These are phyloP conservation scores for Scutellaria minor DNA, from an alignment of 257 asterid species.

Conservation along the genomic window DNA sequence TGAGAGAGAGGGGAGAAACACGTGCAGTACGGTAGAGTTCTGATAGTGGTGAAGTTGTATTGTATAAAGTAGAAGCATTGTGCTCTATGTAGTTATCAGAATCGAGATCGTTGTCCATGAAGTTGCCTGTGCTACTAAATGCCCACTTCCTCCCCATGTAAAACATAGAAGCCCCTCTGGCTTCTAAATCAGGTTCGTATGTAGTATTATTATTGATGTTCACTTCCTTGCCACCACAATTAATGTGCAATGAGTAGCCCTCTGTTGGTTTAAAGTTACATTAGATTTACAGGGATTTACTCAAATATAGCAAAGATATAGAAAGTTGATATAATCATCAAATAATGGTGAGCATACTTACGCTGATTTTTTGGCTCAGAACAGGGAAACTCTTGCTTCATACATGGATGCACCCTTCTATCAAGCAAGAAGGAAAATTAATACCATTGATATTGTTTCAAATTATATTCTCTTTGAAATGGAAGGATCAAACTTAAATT, in stretches of 20 bases:
- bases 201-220: constrained; percentile 31
- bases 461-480: constrained; percentile 16
- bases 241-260: constrained; percentile 60
- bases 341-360: constrained; percentile 35
- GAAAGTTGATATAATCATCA: constrained; percentile 5
- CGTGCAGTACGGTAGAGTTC: constrained; percentile 77
- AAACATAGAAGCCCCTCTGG: constrained; percentile 80
- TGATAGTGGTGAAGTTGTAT: constrained; percentile 40
- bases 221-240: constrained; percentile 81
- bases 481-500: constrained; percentile 2
- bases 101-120: constrained; percentile 71
- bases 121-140: constrained; percentile 92
- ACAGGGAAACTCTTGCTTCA: constrained; percentile 79
- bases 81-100: constrained; percentile 60
- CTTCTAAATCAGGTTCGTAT: constrained; percentile 71
- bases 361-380: constrained; percentile 45
- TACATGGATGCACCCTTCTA: constrained; percentile 53
- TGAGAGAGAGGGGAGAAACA: constrained; percentile 79
- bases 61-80: constrained; percentile 47
- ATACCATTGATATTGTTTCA: constrained; percentile 11
- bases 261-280: constrained; percentile 44
- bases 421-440: constrained; percentile 36
- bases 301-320: not conserved
- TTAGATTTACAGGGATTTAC: not conserved
- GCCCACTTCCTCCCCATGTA: constrained; percentile 74